Percentiles rank a stretch among this genome's conserved stretches.
These are phyloP conservation scores for Apophysomyces sp. DNA, from an alignment of 371 early-diverging fungal genomes.

Conservation along the genomic window DNA sequence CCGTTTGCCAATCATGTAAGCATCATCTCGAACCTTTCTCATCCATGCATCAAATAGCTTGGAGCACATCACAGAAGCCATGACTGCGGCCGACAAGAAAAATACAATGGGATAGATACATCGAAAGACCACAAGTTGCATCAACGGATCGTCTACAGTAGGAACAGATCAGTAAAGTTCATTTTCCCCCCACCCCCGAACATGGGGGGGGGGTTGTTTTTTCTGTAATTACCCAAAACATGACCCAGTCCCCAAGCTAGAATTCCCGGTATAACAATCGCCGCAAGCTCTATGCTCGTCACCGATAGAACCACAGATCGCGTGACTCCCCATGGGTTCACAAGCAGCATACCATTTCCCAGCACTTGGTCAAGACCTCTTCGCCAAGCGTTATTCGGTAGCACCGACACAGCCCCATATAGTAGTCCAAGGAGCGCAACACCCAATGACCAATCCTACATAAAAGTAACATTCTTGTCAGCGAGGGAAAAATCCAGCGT, in stretches of 20 bases:
- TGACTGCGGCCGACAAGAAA: not conserved
- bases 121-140: conserved; percentile 30
- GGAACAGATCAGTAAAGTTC: not conserved
- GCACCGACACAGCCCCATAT: conserved; percentile 23
- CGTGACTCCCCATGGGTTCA: conserved; percentile 2
- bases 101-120: conserved; percentile 29
- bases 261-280: conserved; percentile 26
- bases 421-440: conserved; percentile 38
- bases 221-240: conserved; percentile 13
- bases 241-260: conserved; percentile 5
- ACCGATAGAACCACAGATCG: not conserved
- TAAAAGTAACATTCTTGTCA: too few relatives aligned
- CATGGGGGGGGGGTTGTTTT: not conserved
- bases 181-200: too few relatives aligned
- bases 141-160: conserved; percentile 20
- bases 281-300: conserved; percentile 3
- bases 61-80: not conserved
- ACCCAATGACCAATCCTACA: conserved; percentile 56
- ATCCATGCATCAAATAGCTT: conserved; percentile 40
- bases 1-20: conserved; percentile 58
- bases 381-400: conserved; percentile 27
- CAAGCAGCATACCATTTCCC: conserved; percentile 2
- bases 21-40: conserved; percentile 51
- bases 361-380: conserved; percentile 10
- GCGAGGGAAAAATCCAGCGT: too few relatives aligned